Percentiles rank a stretch among this genome's conserved stretches.
Evolutionary conservation across 441 rosid species (phyloP).

Genomic region (Hypseocharis bilobata): DNA sequence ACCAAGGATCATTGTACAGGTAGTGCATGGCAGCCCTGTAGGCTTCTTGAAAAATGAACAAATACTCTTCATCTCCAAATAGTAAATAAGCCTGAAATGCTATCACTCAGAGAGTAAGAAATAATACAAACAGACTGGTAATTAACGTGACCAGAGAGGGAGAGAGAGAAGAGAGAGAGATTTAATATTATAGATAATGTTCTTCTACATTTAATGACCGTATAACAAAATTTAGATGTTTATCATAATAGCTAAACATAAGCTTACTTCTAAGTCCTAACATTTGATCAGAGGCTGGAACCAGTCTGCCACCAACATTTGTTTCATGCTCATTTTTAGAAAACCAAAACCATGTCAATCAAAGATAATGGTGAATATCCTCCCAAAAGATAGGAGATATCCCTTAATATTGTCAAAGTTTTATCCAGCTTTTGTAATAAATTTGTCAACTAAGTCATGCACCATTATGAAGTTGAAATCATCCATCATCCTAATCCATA

Average conservation of each 20-base stretch:
- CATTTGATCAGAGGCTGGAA: neutral
- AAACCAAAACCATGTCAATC: neutral
- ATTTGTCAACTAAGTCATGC: neutral
- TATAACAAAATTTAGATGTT: neutral
- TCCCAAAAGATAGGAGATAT: neutral
- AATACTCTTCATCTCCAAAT: constrained; percentile 90
- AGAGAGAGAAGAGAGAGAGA: neutral
- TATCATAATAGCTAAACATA: neutral
- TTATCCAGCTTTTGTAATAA: neutral
- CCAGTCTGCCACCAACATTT: neutral
- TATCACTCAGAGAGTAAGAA: neutral
- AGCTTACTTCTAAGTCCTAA: neutral
- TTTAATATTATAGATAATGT: neutral
- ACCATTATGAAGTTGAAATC: neutral
- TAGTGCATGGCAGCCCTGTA: constrained; percentile 81
- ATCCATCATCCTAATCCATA: neutral
- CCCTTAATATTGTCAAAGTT: neutral
- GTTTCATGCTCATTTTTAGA: neutral
- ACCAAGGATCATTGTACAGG: constrained; percentile 96
- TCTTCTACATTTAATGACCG: neutral
- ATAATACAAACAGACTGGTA: neutral
- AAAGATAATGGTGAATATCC: neutral
- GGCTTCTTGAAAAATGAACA: constrained; percentile 89
- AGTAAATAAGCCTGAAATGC: constrained; percentile 76
- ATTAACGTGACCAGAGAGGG: neutral